Evolutionary conservation across 352 stramenopile species (phyloP), one percentile per base, ranked within the genome.

Genomic region (Pythium phragmitis): DNA sequence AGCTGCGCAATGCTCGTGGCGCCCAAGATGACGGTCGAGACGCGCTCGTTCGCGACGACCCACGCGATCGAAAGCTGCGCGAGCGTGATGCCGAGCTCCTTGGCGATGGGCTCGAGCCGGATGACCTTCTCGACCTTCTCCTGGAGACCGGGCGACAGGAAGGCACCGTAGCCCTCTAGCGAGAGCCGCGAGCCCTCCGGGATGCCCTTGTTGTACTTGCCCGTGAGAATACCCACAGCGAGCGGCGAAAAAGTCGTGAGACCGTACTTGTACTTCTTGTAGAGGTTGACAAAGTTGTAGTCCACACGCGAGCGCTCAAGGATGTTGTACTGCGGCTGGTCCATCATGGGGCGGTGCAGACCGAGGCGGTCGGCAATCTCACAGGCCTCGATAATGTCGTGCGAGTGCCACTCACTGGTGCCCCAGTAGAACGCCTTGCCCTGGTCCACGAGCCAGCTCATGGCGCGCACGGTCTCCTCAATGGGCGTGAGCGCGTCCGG

Each of bases 271-370:
- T 85, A 89, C 53, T 76, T 78, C 56, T 75, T 80, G 76, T 89
- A 91, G 67, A 93, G 65, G 47, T 89, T 81, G 5, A 69, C 66
- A 13, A 72, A 80, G 42, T 79, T 70, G 42, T 85, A 79, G 57
- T 91, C 80, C 8, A 79, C 74, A 21, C 74, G 68, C 19, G 82
- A 81, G 30, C 82, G 78, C 42, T 89, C 67, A 30, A 89, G 73
- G 30, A 90, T 77, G 48, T 89, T 63, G 69, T 91, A 91, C 65
- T 90, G 72, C 26, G 77, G 65, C 65, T 91, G 81, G 55, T 91
- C 80, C 26, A 80, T 79, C 36, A 67, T 21, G 8, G 69, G 55
- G 53, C 70, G 69, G 37, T 76, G 63, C 12, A 81, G 50, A 6
- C 65, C 62, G 3, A 79, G 46, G 16, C 69, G 68, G 37, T 81